Percentiles rank a stretch among this genome's conserved stretches.
phyloP scores from a whole-genome alignment of 2,329 filamentous ascomycete genomes.

The Pseudofabraea citricarpa region DNA sequence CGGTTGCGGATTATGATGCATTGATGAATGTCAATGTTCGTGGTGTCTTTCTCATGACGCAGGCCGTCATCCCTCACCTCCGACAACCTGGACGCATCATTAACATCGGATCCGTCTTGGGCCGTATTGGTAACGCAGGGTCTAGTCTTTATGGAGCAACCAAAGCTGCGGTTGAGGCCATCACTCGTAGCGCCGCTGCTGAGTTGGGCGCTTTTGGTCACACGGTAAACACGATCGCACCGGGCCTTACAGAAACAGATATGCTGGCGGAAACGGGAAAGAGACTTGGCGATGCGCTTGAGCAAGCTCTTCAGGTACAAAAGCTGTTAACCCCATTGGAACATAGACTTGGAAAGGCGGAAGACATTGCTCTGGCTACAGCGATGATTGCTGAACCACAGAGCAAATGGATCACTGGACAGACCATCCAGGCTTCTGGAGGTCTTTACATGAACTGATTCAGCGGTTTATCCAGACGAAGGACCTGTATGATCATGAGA shows the following conservation, averaged over 20 bases:
- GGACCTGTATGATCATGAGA: too few species aligned
- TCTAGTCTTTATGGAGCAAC: constrained; percentile 48
- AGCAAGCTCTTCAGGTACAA: too few species aligned
- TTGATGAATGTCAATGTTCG: constrained; percentile 56
- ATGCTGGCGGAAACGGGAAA: constrained; percentile 16
- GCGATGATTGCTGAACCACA: constrained; percentile 42
- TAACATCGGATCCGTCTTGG: constrained; percentile 53
- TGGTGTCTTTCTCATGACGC: constrained; percentile 47
- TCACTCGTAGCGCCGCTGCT: constrained; percentile 8
- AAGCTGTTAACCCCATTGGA: constrained; percentile 17
- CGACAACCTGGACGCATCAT: constrained; percentile 44
- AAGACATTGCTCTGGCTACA: constrained; percentile 51
- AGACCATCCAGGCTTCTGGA: constrained; percentile 30
- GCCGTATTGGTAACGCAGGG: constrained; percentile 38
- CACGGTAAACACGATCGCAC: constrained; percentile 14
- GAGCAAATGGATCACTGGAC: constrained; percentile 30
- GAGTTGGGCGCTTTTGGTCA: constrained; percentile 13
- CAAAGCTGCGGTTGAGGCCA: constrained; percentile 46
- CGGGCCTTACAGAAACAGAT: constrained; percentile 19
- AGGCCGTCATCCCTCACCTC: constrained; percentile 48
- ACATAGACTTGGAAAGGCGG: constrained; percentile 44
- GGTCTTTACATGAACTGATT: too few species aligned
- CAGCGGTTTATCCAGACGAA: too few species aligned
- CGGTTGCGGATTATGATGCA: constrained; percentile 43
- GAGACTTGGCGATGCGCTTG: too few species aligned